Conservation (phyloP, 2,329 filamentous ascomycete species). For the Mariannaea sp. region DNA sequence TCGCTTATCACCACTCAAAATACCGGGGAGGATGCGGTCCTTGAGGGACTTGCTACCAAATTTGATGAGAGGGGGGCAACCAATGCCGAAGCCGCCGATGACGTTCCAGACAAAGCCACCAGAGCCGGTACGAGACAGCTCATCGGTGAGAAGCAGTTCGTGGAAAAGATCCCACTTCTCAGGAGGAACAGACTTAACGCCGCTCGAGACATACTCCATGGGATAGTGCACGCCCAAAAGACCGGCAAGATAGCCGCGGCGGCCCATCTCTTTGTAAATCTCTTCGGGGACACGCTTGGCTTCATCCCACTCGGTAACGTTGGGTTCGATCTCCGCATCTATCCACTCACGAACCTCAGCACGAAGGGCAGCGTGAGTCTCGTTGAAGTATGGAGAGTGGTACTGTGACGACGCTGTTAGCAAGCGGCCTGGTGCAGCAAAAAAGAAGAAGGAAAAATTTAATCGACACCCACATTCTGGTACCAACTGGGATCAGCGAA, state of each 20-base stretch:
- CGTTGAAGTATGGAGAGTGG: slow-evolving; percentile 95
- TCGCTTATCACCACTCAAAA: slow-evolving; percentile 90
- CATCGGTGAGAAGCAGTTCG: slow-evolving; percentile 93
- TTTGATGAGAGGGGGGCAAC: slow-evolving; percentile 88
- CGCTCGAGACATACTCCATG: slow-evolving; percentile 69
- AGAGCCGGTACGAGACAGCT: slow-evolving; percentile 84
- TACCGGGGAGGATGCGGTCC: slow-evolving; percentile 85
- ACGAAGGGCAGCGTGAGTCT: slow-evolving; percentile 88
- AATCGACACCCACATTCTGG: slow-evolving; percentile 75
- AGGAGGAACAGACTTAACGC: slow-evolving; percentile 75
- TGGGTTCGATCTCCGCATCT: slow-evolving; percentile 83
- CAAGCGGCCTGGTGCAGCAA: background rate
- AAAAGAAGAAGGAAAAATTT: background rate
- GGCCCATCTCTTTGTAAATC: slow-evolving; percentile 95
- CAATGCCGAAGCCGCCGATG: slow-evolving; percentile 95
- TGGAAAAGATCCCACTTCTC: slow-evolving; percentile 99
- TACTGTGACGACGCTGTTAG: slow-evolving; percentile 64
- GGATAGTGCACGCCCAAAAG: slow-evolving; percentile 85
- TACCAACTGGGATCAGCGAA: slow-evolving; percentile 96
- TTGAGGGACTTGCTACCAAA: slow-evolving; percentile 86
- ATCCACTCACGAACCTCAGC: slow-evolving; percentile 93
- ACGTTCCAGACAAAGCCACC: slow-evolving; percentile 97
- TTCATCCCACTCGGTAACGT: slow-evolving; percentile 97
- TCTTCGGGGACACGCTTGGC: slow-evolving; percentile 84
- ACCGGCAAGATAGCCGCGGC: slow-evolving; percentile 90